Percentiles rank a stretch among this genome's conserved stretches.
Evolutionary conservation across 148 eudicot species (phyloP).

Genomic region (Chenopodium berlandieri): DNA sequence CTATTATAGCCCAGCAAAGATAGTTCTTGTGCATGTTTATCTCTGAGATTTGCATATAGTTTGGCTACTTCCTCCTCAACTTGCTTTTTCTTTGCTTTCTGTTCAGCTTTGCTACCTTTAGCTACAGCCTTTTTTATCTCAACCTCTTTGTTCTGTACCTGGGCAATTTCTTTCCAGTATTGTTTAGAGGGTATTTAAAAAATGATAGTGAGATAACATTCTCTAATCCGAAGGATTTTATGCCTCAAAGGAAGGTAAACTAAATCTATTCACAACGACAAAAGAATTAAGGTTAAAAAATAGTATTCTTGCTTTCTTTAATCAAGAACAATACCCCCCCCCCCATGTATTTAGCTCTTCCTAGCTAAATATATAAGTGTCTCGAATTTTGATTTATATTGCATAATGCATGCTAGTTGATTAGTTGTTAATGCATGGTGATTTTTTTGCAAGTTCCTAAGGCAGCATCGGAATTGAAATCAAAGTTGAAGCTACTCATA

Average conservation of each 20-base stretch:
- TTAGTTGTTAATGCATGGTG: too few relatives aligned
- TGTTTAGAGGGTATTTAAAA: neutral
- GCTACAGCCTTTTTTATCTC: slow-evolving; percentile 74
- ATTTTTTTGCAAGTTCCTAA: too few relatives aligned
- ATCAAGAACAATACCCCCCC: too few relatives aligned
- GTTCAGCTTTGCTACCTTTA: slow-evolving; percentile 85
- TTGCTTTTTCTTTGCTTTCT: slow-evolving; percentile 76
- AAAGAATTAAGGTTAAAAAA: neutral
- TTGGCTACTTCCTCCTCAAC: slow-evolving; percentile 64
- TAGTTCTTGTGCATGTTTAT: slow-evolving; percentile 61
- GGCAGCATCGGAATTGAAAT: too few relatives aligned
- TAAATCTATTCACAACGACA: neutral
- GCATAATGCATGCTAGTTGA: too few relatives aligned
- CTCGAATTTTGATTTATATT: too few relatives aligned
- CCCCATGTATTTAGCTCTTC: too few relatives aligned
- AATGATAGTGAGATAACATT: neutral
- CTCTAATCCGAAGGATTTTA: neutral
- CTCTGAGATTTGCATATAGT: slow-evolving; percentile 55
- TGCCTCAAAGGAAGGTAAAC: too few relatives aligned
- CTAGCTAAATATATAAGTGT: too few relatives aligned
- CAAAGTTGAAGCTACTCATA: too few relatives aligned
- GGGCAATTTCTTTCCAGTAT: slow-evolving; percentile 54
- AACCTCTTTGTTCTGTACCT: slow-evolving; percentile 62
- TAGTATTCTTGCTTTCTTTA: too few relatives aligned
- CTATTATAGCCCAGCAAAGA: slow-evolving; percentile 54